Conservation (phyloP, 2,329 filamentous ascomycete species). For the Ophioceras dolichostomum region DNA sequence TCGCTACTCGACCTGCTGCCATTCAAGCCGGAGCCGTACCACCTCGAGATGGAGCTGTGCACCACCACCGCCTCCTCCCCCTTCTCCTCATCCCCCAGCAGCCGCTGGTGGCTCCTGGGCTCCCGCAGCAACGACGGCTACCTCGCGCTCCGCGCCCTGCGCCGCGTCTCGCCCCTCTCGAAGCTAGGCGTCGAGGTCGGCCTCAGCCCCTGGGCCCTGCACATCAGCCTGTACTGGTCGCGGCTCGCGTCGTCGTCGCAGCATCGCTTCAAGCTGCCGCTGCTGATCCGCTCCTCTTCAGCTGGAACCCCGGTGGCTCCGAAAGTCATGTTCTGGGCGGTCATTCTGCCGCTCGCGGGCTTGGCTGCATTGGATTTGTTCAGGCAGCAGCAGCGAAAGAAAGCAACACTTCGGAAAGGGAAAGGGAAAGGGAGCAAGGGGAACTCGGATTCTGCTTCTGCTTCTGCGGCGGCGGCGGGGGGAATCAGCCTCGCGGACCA, state of each 20-base stretch:
- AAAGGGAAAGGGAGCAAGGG: background rate
- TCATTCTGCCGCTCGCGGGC: slow-evolving; percentile 24
- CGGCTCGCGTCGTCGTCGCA: slow-evolving; percentile 23
- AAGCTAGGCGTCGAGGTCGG: slow-evolving; percentile 31
- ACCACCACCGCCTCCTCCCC: slow-evolving; percentile 8
- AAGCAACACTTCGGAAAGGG: background rate
- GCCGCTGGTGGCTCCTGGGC: slow-evolving; percentile 7
- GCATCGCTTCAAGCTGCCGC: slow-evolving; percentile 29
- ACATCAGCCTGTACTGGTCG: slow-evolving; percentile 34
- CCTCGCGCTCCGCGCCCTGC: slow-evolving; percentile 30
- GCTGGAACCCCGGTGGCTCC: slow-evolving; percentile 10
- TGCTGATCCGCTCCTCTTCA: slow-evolving; percentile 28
- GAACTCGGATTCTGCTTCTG: no score
- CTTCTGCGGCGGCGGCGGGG: background rate
- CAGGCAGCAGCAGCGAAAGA: slow-evolving; percentile 1
- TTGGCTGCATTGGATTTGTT: slow-evolving; percentile 23
- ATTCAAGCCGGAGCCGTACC: slow-evolving; percentile 5
- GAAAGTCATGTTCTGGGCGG: slow-evolving; percentile 21
- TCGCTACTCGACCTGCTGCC: background rate
- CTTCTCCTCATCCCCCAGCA: slow-evolving; percentile 5
- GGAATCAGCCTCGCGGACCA: slow-evolving; percentile 5
- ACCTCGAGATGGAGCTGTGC: slow-evolving; percentile 29
- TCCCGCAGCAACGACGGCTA: slow-evolving; percentile 16
- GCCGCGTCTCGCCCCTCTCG: slow-evolving; percentile 25
- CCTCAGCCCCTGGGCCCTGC: slow-evolving; percentile 25